Base-by-base conservation (phyloP, 306 rosid genomes). In the Pachyrhizus erosus region DNA sequence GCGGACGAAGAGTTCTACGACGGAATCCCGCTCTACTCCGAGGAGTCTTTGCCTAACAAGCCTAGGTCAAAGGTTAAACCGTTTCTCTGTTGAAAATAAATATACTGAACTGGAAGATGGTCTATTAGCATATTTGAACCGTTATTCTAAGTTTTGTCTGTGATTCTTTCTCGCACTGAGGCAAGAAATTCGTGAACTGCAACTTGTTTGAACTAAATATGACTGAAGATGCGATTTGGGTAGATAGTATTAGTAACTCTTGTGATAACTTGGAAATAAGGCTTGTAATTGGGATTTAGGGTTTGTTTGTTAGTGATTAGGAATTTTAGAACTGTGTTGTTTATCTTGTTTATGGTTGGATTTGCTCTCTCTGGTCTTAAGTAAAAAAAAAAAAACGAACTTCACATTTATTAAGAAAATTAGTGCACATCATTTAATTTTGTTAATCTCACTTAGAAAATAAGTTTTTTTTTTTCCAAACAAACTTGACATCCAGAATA, bases 21-120 rank as follows among this genome's bases (percentile, higher is more conserved):
- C 27, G 98, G 98, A 46, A 91, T 93, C 76, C 98, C 98, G 8
- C 87, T 86, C 29, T 93, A 82, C 60, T 3, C 70, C 15, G 86
- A 57, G 13, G 52, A 74, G 24, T 66, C 86, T 33, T 77, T 76
- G 20, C 64, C 86, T 2, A 87, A 54, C 27, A 91, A 92, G 71
- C 77, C 92, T 24, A 64, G 91, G 82, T 82, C 94, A 26, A 92
- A 77, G 51, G 52, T 31, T 14, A 37, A 61, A 39, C 29, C 45
- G 55, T 73, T 72, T 61, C 66, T 71, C 15, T 23, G 5, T 23
- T 72, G 23, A 11, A 4, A 18, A 64, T 34, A 3, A 18, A 77
- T 49, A 21, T 78, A 9, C 71, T 4, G 0, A 65, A 52, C 62
- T 73, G 27, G 5, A 18, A 43, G 57, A 18, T 51, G n/a, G 18